Evolutionary conservation across 164 flowering plant species (phyloP).

Genomic region (Annona squamosa): DNA sequence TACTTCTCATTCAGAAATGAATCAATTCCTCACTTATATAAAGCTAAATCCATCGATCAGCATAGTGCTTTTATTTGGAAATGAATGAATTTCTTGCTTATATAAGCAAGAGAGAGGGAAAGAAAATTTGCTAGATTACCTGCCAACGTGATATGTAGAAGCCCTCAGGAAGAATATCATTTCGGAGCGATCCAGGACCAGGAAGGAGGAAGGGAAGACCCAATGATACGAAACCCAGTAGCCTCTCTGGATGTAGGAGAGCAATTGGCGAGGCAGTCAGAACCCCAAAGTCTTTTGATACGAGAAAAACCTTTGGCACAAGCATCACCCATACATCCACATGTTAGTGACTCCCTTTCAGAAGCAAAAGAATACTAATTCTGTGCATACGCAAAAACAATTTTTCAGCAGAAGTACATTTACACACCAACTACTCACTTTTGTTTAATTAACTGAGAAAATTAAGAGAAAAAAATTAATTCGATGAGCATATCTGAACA

Average conservation of each 20-base stretch:
- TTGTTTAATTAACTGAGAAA: neutral
- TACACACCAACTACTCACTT: neutral
- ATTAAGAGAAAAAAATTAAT: no score
- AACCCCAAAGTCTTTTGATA: slow-evolving; percentile 61
- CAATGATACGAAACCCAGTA: slow-evolving; percentile 27
- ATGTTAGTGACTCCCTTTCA: neutral
- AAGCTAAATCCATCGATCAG: neutral
- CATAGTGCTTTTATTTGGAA: neutral
- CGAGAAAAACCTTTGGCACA: slow-evolving; percentile 35
- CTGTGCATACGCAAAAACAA: neutral
- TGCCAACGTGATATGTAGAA: slow-evolving; percentile 46
- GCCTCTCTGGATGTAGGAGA: slow-evolving; percentile 31
- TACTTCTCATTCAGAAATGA: no score
- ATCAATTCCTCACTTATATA: no score
- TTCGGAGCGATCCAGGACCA: slow-evolving; percentile 6
- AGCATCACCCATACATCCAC: neutral
- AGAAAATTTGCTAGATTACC: slow-evolving; percentile 19
- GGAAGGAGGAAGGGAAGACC: slow-evolving; percentile 43
- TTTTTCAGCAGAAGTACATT: neutral
- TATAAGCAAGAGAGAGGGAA: neutral
- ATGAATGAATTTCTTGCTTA: neutral
- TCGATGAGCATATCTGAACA: no score
- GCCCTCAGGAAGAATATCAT: slow-evolving; percentile 39
- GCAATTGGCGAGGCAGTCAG: slow-evolving; percentile 20
- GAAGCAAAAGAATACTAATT: neutral